Conservation (phyloP, 495 filamentous ascomycete species). For the Neurospora sp. region DNA sequence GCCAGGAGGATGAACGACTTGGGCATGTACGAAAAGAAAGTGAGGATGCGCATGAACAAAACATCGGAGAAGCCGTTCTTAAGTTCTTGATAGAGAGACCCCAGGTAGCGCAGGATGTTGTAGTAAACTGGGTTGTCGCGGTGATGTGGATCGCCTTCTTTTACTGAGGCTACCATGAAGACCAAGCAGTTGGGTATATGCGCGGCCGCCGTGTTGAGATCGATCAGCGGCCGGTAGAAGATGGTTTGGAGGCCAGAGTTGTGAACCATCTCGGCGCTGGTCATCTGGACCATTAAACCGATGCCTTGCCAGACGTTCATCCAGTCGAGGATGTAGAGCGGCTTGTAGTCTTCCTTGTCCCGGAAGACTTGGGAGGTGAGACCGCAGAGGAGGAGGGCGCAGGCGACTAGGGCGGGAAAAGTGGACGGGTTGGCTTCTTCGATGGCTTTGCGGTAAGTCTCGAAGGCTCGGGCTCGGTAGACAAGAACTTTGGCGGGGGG, state of each 20-base stretch:
- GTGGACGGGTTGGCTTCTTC: conserved; percentile 24
- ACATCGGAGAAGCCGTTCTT: conserved; percentile 25
- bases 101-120: conserved; percentile 28
- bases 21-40: conserved; percentile 38
- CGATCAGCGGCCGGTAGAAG: conserved; percentile 29
- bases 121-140: conserved; percentile 22
- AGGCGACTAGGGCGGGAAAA: conserved; percentile 31
- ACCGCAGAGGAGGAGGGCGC: conserved; percentile 31
- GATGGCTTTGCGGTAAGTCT: conserved; percentile 36
- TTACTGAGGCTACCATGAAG: conserved; percentile 32
- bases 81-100: conserved; percentile 34
- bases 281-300: conserved; percentile 28
- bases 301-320: conserved; percentile 38
- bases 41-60: conserved; percentile 30
- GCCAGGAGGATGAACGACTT: conserved; percentile 42
- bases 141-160: conserved; percentile 16
- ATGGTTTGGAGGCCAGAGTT: conserved; percentile 25
- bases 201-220: conserved; percentile 22
- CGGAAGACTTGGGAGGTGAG: conserved; percentile 33
- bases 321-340: conserved; percentile 35
- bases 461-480: conserved; percentile 33
- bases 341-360: conserved; percentile 19
- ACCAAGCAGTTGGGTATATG: conserved; percentile 32
- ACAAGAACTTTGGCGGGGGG: conserved; percentile 10
- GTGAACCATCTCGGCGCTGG: conserved; percentile 8